Base-by-base conservation (phyloP, 371 early-diverging fungal species). In the Agmasoma carcini region DNA sequence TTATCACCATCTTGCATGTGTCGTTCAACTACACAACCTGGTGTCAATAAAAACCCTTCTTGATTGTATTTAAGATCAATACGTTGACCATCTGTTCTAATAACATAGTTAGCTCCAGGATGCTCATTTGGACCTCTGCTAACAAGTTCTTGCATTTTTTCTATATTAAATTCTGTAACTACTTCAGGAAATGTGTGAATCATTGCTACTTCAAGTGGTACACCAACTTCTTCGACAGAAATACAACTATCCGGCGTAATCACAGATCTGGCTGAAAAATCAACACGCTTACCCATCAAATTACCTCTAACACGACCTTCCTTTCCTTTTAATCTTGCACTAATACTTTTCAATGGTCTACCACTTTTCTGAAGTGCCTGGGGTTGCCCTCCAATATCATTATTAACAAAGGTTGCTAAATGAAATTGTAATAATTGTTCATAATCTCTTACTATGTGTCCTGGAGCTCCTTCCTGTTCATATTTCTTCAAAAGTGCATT, bases 231-330 rank as follows among this genome's bases (percentile, higher is more conserved):
- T 72, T 92, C 91, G 44, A 94, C 80, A 20, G 83, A 82, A 54
- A 98, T 78, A 73, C 92, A 93, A 36, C 95, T 91, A 74, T 98
- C 99, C 56, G 94, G 92, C 1, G 99, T 91, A 74, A 98, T 95
- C 54, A 98, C 99, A 2, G 93, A 91, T 72, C 99, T 85, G 4
- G 99, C 95, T 40, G 90, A 89, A 74, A 95, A 98, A 75, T 96
- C 96, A 0, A 98, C 96, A 77, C 99, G 86, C 75, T 98, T 98
- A 47, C 99, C 99, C 99, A 98, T 98, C 66, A 98, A 75, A 73
- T 98, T 96, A 47, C 94, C 94, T 75, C 99, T 83, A 48, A 98
- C 79, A 63, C 96, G 85, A 38, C 96, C 99, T 78, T 98, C 99
- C 74, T 98, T 98, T 58, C 96, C 96, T 80, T 96, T 93, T 51